phyloP scores from a whole-genome alignment of 164 flowering plant genomes.

The Hamamelis virginiana region DNA sequence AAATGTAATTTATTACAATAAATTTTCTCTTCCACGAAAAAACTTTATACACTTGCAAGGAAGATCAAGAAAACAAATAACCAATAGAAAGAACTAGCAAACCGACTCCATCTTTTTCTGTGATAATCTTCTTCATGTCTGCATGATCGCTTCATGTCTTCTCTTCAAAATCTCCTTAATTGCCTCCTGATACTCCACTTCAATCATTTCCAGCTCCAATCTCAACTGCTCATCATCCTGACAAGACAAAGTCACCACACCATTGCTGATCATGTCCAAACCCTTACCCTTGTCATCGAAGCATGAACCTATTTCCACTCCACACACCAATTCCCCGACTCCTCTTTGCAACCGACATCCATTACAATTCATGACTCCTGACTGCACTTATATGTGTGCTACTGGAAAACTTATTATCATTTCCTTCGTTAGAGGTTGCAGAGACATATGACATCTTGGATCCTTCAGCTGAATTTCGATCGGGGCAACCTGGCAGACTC shows the following conservation, averaged over 20 bases:
- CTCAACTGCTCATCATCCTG: slow-evolving; percentile 33
- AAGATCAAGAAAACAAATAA: slow-evolving; percentile 8
- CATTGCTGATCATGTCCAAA: neutral
- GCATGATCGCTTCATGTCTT: slow-evolving; percentile 48
- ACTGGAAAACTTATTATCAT: slow-evolving; percentile 14
- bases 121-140: slow-evolving; percentile 41
- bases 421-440: slow-evolving; percentile 32
- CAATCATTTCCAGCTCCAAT: slow-evolving; percentile 50
- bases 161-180: slow-evolving; percentile 42
- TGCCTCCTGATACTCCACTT: slow-evolving; percentile 46
- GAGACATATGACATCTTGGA: slow-evolving; percentile 39
- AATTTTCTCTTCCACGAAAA: neutral
- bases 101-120: slow-evolving; percentile 30
- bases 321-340: slow-evolving; percentile 10
- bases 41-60: slow-evolving; percentile 24
- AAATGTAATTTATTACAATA: no score
- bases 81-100: slow-evolving; percentile 12
- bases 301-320: slow-evolving; percentile 8
- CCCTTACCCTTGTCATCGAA: slow-evolving; percentile 6
- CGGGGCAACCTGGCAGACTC: slow-evolving; percentile 11
- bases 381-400: slow-evolving; percentile 19
- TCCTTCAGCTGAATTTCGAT: slow-evolving; percentile 22
- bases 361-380: slow-evolving; percentile 16
- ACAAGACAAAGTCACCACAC: slow-evolving; percentile 15
- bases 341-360: slow-evolving; percentile 13